Evolutionary conservation across 2,329 filamentous ascomycete species (phyloP).

Genomic region (Curvularia sp.): DNA sequence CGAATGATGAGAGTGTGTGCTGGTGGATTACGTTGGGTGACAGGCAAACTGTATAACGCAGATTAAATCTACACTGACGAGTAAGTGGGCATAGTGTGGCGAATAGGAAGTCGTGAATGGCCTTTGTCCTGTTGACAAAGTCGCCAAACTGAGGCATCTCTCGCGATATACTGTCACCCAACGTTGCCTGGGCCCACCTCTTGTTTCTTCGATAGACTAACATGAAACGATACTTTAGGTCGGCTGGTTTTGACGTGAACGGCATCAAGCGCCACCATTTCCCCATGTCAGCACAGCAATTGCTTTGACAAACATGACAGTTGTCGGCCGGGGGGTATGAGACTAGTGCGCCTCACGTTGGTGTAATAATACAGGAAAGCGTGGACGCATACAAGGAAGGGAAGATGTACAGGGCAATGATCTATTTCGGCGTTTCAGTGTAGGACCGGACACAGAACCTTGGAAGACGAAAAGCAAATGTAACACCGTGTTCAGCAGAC

Average conservation of each 20-base stretch:
- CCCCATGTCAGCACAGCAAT: slow-evolving; percentile 3
- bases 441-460: slow-evolving; percentile 2
- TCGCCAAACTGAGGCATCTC: slow-evolving; percentile 7
- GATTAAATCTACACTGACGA: slow-evolving; percentile 6
- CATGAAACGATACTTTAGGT: slow-evolving; percentile 7
- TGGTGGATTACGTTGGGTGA: slow-evolving; percentile 9
- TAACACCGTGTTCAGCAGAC: slow-evolving; percentile 9
- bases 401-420: not conserved
- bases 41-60: slow-evolving; percentile 2
- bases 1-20: not conserved
- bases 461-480: slow-evolving; percentile 8
- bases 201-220: slow-evolving; percentile 12
- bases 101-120: slow-evolving; percentile 1
- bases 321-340: not conserved
- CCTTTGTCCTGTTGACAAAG: not conserved
- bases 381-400: slow-evolving; percentile 5
- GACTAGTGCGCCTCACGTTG: slow-evolving; percentile 2
- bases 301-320: slow-evolving; percentile 6
- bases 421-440: slow-evolving; percentile 3
- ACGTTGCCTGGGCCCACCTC: slow-evolving; percentile 10
- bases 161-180: slow-evolving; percentile 17
- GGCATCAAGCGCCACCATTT: slow-evolving; percentile 5
- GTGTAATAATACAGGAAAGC: not conserved
- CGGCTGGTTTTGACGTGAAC: slow-evolving; percentile 2
- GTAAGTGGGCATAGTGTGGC: slow-evolving; percentile 3